Base-by-base conservation (phyloP, 192 early-diverging fungal genomes). In the Coemansia pectinata region DNA sequence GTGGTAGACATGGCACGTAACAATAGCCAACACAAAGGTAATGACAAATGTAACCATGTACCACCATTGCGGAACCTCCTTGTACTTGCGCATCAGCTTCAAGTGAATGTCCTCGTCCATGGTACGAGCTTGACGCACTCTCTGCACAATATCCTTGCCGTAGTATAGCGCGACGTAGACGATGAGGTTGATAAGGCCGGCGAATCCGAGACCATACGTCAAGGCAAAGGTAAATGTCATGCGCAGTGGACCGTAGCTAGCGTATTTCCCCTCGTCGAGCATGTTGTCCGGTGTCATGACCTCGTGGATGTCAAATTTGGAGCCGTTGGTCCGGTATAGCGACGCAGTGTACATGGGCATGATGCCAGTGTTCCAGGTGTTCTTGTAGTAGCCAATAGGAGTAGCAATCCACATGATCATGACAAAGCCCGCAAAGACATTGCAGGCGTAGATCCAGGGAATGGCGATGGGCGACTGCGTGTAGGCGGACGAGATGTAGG, bases 1-100 rank as follows among this genome's bases (percentile, higher is more conserved):
- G 23, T 67, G 45, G 60, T 67, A 85, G 6, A 85, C 83, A 36
- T 85, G 64, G 52, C 83, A 85, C 2, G 75, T 74, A 42, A 77
- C 70, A 12, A 85, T 78, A 14, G 73, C 57, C 42, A 77, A n/a
- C 2, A 69, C 66, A 66, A 85, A 79, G 1, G 73, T 85, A 42
- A 74, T 66, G 5, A 72, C 63, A 61, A 80, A 85, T 0, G 77
- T 79, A 5, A 73, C 45, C 23, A 61, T 61, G 59, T 61, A 96
- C 92, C 91, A 93, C 88, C 89, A 92, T 33, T 84, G 78, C 48
- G 94, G 94, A 19, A 92, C 90, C 64, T 91, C 90, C 29, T 85
- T 81, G 71, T 96, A 94, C 27, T 59, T 62, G 36, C 87, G 82
- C 92, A 94, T 94, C 40, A 93, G 72, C 69, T 85, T 86, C 44